Conservation (phyloP, 805 yeast species). For the Wickerhamiella kurtzmanii region DNA sequence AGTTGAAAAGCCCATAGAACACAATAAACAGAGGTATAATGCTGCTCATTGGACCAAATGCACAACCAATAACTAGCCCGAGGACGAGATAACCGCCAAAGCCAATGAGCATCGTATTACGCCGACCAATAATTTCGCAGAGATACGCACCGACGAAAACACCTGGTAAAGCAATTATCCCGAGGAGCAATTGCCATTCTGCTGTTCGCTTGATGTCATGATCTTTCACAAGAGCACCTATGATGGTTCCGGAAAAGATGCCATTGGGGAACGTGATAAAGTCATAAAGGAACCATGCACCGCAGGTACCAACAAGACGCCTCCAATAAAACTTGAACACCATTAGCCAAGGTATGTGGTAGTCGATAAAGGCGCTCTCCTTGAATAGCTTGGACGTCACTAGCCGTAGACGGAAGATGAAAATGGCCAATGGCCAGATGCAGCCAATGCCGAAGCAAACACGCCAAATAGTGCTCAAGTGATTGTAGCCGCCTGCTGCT, state of each 20-base stretch:
- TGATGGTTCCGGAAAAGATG: constrained; percentile 49
- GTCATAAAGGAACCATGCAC: constrained; percentile 70
- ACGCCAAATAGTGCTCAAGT: constrained; percentile 48
- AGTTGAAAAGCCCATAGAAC: constrained; percentile 60
- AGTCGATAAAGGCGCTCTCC: constrained; percentile 46
- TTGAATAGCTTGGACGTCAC: constrained; percentile 51
- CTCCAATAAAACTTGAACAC: constrained; percentile 56
- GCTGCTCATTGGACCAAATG: constrained; percentile 40
- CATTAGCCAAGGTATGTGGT: constrained; percentile 41
- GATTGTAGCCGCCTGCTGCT: constrained; percentile 34
- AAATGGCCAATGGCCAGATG: constrained; percentile 61
- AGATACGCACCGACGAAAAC: constrained; percentile 53
- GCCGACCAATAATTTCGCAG: constrained; percentile 54
- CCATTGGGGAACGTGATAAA: constrained; percentile 74
- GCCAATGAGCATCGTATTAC: constrained; percentile 57
- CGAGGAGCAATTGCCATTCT: constrained; percentile 61
- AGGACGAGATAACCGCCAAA: constrained; percentile 57
- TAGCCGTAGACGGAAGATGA: constrained; percentile 60
- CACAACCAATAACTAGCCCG: constrained; percentile 30
- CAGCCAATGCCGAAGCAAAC: constrained; percentile 58
- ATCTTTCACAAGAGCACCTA: constrained; percentile 33
- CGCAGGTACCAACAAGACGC: constrained; percentile 54
- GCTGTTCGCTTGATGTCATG: constrained; percentile 38
- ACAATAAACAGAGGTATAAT: constrained; percentile 53
- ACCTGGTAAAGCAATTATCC: constrained; percentile 59